Conservation (phyloP, 352 stramenopile genomes). For the Phytophthora gonapodyides region DNA sequence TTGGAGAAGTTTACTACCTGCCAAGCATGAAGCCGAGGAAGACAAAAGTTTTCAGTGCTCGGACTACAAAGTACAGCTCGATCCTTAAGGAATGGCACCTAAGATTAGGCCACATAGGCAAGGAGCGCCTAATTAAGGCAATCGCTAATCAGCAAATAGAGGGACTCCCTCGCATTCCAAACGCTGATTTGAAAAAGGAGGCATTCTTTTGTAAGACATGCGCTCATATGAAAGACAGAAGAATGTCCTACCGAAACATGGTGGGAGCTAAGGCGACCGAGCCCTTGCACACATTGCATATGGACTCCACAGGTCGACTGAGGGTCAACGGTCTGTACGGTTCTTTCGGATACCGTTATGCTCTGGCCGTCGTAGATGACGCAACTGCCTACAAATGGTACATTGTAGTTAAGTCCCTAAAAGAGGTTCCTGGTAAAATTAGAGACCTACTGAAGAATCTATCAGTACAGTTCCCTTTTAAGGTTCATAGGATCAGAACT, state of each 20-base stretch:
- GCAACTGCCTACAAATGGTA: conserved; percentile 19
- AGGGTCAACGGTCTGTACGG: conserved; percentile 8
- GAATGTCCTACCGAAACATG: conserved; percentile 20
- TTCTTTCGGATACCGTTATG: conserved; percentile 3
- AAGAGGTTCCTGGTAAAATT: conserved; percentile 12
- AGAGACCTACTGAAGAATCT: conserved; percentile 8
- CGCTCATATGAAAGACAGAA: conserved; percentile 10
- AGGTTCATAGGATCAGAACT: conserved; percentile 4
- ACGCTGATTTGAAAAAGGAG: conserved; percentile 8
- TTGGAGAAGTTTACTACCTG: conserved; percentile 21
- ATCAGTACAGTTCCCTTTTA: conserved; percentile 13
- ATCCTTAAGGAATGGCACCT: conserved; percentile 18
- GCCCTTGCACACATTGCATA: conserved; percentile 18
- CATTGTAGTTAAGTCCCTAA: conserved; percentile 12
- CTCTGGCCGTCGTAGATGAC: conserved; percentile 7
- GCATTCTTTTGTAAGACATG: conserved; percentile 18
- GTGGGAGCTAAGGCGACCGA: conserved; percentile 6
- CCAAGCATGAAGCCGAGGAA: conserved; percentile 4
- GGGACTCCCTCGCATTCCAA: background rate
- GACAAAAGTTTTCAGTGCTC: conserved; percentile 2
- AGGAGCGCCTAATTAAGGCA: conserved; percentile 15
- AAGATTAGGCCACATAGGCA: conserved; percentile 13
- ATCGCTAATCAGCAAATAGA: conserved; percentile 15
- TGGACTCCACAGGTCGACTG: conserved; percentile 10
- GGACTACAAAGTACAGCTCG: conserved; percentile 1